Evolutionary conservation across 1,139 yeast genomes (phyloP), one percentile per base, ranked within the genome.

Genomic region (Yamadazyma epiphylla): DNA sequence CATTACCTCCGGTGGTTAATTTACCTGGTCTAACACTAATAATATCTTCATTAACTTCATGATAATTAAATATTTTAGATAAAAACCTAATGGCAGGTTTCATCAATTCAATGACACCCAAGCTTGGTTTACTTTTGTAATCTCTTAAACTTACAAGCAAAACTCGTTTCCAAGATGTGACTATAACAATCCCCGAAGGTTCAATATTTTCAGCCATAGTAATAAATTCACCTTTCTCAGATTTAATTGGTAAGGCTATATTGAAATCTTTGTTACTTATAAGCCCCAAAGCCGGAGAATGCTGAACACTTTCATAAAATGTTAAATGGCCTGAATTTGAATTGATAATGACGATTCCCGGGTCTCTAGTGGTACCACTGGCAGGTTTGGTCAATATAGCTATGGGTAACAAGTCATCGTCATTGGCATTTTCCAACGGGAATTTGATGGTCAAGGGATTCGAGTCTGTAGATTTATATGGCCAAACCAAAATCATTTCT

Each of bases 141-240:
- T 87, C 94, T 40, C 85, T 70, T 22, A 87, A 62, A 0, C 82
- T 65, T 4, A 86, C 52, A 29, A 84, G 62, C 9, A 82, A 53
- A 28, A 82, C 74, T 38, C 94, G 62, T 23, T 86, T 87, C 45
- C 74, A 65, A 5, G 87, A 76, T 0, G 96, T 86, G 5, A 88
- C 74, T 8, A 84, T 53, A 1, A 81, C 64, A 5, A 87, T 60
- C 1, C 95, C 95, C 3, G 84, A 78, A 0, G 94, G 91, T 42
- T 83, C 89, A 11, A 80, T 69, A 39, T 74, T 76, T 37, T 77
- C 74, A 2, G 81, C 73, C 26, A 68, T 51, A 1, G 78, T 74
- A 15, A 86, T 64, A 28, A 56, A 55, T 48, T 85, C 94, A 17
- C 74, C 71, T 27, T 64, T 67, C 7, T 56, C 48, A 11, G 43